phyloP scores from a whole-genome alignment of 345 rosid species.

The Rhizophora mangle region DNA sequence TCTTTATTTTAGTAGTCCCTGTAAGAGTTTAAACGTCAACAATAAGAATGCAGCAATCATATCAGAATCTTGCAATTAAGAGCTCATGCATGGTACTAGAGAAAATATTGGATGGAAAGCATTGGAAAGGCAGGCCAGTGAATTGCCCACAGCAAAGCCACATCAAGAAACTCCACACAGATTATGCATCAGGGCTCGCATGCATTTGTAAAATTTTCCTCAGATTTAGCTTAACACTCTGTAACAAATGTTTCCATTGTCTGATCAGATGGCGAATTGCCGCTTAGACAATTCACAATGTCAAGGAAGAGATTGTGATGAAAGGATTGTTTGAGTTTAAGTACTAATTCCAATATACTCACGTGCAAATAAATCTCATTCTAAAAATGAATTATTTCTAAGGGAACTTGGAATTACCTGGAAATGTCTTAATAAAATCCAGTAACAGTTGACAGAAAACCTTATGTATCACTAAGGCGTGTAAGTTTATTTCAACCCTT shows the following conservation, averaged over 20 bases:
- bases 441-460: too few species aligned
- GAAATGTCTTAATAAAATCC: too few species aligned
- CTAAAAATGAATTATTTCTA: too few species aligned
- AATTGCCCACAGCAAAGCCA: background rate
- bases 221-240: background rate
- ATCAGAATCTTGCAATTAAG: background rate
- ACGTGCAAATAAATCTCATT: too few species aligned
- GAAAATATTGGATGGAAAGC: background rate
- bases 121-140: background rate
- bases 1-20: slow-evolving; percentile 55
- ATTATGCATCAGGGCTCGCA: background rate
- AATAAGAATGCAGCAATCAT: background rate
- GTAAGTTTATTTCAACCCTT: background rate
- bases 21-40: background rate
- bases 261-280: background rate
- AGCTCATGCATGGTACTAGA: background rate
- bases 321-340: too few species aligned
- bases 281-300: background rate
- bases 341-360: too few species aligned
- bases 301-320: too few species aligned
- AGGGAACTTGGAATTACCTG: too few species aligned
- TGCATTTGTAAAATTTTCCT: background rate
- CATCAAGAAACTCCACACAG: background rate
- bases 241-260: background rate
- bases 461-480: too few species aligned